These are phyloP conservation scores for Litsea cubeba DNA, from an alignment of 164 flowering plant species.

Conservation along the genomic window DNA sequence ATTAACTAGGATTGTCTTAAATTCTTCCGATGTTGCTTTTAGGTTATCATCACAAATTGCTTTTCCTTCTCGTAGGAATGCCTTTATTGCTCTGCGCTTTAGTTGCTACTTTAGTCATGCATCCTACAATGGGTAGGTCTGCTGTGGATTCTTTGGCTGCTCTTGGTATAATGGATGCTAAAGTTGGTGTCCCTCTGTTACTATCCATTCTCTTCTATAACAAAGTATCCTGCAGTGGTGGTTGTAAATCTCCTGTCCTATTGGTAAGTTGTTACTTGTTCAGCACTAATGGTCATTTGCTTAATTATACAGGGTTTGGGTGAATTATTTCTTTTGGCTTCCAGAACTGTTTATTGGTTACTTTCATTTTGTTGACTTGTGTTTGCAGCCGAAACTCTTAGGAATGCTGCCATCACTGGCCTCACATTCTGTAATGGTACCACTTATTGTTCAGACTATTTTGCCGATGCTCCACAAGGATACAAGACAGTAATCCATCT, in stretches of 20 bases:
- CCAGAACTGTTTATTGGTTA: neutral
- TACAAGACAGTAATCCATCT: conserved; percentile 51
- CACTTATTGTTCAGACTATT: conserved; percentile 72
- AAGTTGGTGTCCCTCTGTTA: conserved; percentile 60
- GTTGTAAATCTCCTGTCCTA: conserved; percentile 25
- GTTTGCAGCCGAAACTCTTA: conserved; percentile 70
- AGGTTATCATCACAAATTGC: neutral
- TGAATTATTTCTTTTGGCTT: neutral
- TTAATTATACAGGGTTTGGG: neutral
- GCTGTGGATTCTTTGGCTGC: conserved; percentile 64
- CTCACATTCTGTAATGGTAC: conserved; percentile 71
- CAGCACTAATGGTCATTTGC: neutral
- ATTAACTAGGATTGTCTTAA: neutral
- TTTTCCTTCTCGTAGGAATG: conserved; percentile 51
- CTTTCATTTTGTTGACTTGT: conserved; percentile 6
- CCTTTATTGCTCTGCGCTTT: conserved; percentile 51
- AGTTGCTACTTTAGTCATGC: conserved; percentile 51
- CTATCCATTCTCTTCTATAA: conserved; percentile 55
- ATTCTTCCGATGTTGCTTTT: neutral
- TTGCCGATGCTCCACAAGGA: conserved; percentile 75
- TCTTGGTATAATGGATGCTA: conserved; percentile 56
- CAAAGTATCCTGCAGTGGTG: conserved; percentile 38
- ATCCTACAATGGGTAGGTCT: conserved; percentile 39
- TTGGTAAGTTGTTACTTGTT: conserved; percentile 38
- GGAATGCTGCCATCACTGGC: conserved; percentile 77